Conservation (phyloP, 192 early-diverging fungal genomes). For the Rhizophagus clarus region DNA sequence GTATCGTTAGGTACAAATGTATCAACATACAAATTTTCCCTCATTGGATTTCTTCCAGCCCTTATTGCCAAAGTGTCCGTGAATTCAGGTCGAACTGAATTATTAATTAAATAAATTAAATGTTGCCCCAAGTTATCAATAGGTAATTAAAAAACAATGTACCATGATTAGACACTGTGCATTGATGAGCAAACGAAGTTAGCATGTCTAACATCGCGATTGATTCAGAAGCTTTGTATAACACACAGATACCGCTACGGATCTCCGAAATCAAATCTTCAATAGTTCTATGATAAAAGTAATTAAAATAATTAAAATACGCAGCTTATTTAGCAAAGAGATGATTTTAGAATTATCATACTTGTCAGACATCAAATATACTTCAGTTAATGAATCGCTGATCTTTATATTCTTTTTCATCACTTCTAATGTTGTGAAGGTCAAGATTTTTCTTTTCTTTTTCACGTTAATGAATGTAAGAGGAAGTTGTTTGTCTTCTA, state of each 20-base stretch:
- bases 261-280: slow-evolving; percentile 53
- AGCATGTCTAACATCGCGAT: slow-evolving; percentile 82
- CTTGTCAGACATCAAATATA: slow-evolving; percentile 80
- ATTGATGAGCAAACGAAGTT: slow-evolving; percentile 69
- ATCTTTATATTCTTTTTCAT: slow-evolving; percentile 83
- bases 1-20: slow-evolving; percentile 75
- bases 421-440: slow-evolving; percentile 79
- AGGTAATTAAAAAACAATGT: slow-evolving; percentile 12
- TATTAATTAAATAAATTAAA: too few relatives aligned
- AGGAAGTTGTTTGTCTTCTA: slow-evolving; percentile 52
- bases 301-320: not conserved
- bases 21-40: slow-evolving; percentile 52
- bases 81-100: slow-evolving; percentile 72
- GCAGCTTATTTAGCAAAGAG: not conserved
- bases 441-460: slow-evolving; percentile 60
- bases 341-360: slow-evolving; percentile 33
- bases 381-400: slow-evolving; percentile 78
- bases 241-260: slow-evolving; percentile 55
- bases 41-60: slow-evolving; percentile 74
- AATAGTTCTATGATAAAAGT: slow-evolving; percentile 51
- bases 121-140: not conserved
- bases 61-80: slow-evolving; percentile 77
- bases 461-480: slow-evolving; percentile 74
- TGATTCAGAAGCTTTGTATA: slow-evolving; percentile 76
- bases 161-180: slow-evolving; percentile 59